Percentiles rank a stretch among this genome's conserved stretches.
These are phyloP conservation scores for Saccharomyces paradoxus DNA, from an alignment of 805 yeast genomes.

Conservation along the genomic window DNA sequence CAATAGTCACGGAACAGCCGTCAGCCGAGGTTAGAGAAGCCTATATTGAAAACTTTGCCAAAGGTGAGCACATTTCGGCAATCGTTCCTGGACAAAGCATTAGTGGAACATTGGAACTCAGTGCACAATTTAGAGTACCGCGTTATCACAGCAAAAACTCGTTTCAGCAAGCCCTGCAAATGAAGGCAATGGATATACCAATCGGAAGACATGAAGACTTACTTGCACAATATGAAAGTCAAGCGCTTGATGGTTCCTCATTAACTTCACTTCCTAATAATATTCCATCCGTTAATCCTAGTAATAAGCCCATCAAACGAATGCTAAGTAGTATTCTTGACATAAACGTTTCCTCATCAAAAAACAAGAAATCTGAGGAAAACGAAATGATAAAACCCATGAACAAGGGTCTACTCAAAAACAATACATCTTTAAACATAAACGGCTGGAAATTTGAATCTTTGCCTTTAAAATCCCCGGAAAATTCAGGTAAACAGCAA, in stretches of 20 bases:
- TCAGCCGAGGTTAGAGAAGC: constrained; percentile 20
- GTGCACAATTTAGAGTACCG: constrained; percentile 26
- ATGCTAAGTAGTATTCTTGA: constrained; percentile 20
- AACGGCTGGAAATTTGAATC: constrained; percentile 30
- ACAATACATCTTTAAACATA: constrained; percentile 14
- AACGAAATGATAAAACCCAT: constrained; percentile 3
- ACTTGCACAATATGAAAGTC: not conserved
- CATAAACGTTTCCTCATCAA: constrained; percentile 1
- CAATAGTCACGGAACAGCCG: constrained; percentile 23
- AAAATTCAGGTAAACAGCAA: constrained; percentile 9
- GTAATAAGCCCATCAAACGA: constrained; percentile 15
- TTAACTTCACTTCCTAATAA: constrained; percentile 1
- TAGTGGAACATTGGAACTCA: constrained; percentile 26
- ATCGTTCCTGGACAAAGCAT: constrained; percentile 28
- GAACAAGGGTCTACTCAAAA: not conserved
- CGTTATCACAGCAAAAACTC: constrained; percentile 29
- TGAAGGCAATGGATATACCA: constrained; percentile 22
- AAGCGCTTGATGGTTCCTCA: not conserved
- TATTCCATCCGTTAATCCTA: not conserved
- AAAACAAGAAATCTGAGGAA: constrained; percentile 8
- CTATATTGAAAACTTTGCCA: constrained; percentile 14
- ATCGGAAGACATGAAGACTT: constrained; percentile 13
- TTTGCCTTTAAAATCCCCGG: constrained; percentile 20
- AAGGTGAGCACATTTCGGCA: constrained; percentile 20
- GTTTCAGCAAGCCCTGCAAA: constrained; percentile 23